A percentile compares a stretch with the other conserved stretches of the same genome.
Conservation (phyloP, 306 rosid genomes). For the Lupinus albus region DNA sequence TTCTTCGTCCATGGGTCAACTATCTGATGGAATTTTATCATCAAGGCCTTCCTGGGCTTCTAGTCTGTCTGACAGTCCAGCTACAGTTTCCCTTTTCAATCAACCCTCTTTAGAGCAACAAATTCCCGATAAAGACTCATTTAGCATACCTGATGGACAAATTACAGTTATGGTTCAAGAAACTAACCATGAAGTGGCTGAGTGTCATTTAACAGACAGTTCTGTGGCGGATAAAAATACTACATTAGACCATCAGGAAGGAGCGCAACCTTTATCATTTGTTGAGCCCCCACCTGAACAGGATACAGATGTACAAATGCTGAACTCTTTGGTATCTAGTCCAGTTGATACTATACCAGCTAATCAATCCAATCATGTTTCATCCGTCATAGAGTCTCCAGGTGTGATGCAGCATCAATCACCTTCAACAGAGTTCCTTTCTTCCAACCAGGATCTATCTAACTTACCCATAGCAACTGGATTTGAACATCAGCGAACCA, state of each 20-base stretch:
- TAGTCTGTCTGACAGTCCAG: slow-evolving; percentile 23
- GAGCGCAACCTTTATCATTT: slow-evolving; percentile 38
- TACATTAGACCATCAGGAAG: slow-evolving; percentile 47
- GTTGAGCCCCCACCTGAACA: slow-evolving; percentile 38
- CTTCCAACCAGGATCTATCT: slow-evolving; percentile 38
- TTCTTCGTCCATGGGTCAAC: slow-evolving; percentile 31
- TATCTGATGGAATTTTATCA: slow-evolving; percentile 27
- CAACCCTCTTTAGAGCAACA: slow-evolving; percentile 33
- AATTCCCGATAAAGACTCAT: slow-evolving; percentile 26
- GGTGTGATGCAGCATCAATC: slow-evolving; percentile 33
- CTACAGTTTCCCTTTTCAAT: slow-evolving; percentile 29
- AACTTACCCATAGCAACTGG: slow-evolving; percentile 33
- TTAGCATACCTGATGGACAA: slow-evolving; percentile 36
- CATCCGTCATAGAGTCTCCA: slow-evolving; percentile 34
- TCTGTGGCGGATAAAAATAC: slow-evolving; percentile 37
- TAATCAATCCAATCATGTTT: slow-evolving; percentile 30
- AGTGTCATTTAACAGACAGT: slow-evolving; percentile 33
- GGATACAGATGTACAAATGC: slow-evolving; percentile 23
- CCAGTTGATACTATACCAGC: slow-evolving; percentile 25
- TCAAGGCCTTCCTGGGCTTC: slow-evolving; percentile 23
- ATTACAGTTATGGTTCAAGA: slow-evolving; percentile 34
- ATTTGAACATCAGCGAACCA: too few relatives aligned
- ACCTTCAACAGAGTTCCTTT: slow-evolving; percentile 35
- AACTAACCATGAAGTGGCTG: slow-evolving; percentile 43
- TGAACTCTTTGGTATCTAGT: slow-evolving; percentile 19